Evolutionary conservation across 176 grass and related monocot species (phyloP), one percentile per base, ranked within the genome.

Genomic region (Carex pumila): DNA sequence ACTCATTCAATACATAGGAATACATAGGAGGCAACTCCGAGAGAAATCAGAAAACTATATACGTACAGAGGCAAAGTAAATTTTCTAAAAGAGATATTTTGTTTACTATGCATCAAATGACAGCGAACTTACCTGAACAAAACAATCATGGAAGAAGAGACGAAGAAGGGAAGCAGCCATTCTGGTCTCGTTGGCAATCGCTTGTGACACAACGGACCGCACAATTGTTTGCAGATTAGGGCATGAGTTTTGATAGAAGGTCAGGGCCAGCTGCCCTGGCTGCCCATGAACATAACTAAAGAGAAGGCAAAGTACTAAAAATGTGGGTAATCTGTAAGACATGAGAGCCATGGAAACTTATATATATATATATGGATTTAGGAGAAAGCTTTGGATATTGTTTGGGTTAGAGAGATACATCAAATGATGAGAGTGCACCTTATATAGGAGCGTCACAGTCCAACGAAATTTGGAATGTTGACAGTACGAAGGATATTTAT

Each of bases 71-170:
- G 11, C 10, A 29, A 73, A 43, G 70, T 45, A 39, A 75, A 25
- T 25, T 25, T 25, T 25, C 25, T 25, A 25, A 25, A 25, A 25
- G 25, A 25, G 21, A 18, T 25, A 4, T 9, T 57, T 14, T 3
- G 61, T 22, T 1, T 64, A n/a, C 37, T 0, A 7, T 0, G 11
- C 34, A 56, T 30, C 6, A 39, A 61, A 64, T 13, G 32, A 6
- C 80, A 76, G 5, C 7, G 31, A 3, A 15, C 90, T 56, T 31
- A 96, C 91, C 80, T 93, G 90, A 81, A 91, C 89, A 80, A 96
- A 97, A 65, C 88, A 97, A 67, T 97, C 89, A 41, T 97, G 91
- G 88, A 97, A 97, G 86, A 88, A 91, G 84, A 97, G 94, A 1
- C 94, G 89, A 9, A 97, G 81, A 54, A 91, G 85, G 65, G 89